These are phyloP conservation scores for Mortierella sp. DNA, from an alignment of 371 early-diverging fungal genomes.

Conservation along the genomic window DNA sequence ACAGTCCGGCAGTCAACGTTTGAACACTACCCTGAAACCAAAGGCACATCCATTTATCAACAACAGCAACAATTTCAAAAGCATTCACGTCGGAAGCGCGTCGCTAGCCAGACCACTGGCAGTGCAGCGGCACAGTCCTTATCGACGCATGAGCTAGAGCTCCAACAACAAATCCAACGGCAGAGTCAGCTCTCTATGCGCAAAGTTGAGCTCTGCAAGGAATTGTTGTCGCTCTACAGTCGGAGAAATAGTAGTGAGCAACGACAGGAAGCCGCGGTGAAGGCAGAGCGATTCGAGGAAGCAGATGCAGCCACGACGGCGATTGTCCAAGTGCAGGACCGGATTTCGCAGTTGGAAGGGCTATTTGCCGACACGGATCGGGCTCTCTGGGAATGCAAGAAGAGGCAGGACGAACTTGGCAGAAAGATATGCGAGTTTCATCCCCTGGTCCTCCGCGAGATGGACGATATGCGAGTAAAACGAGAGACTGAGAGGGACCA, in stretches of 20 bases:
- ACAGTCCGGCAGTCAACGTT: conserved; percentile 12
- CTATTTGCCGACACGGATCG: conserved; percentile 25
- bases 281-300: conserved; percentile 43
- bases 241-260: conserved; percentile 31
- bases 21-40: not conserved
- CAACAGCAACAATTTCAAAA: not conserved
- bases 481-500: conserved; percentile 26
- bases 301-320: conserved; percentile 34
- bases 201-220: conserved; percentile 33
- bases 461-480: conserved; percentile 26
- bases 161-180: conserved; percentile 33
- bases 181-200: conserved; percentile 37
- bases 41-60: not conserved
- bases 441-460: conserved; percentile 29
- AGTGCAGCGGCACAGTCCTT: conserved; percentile 23
- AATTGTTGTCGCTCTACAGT: conserved; percentile 42
- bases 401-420: conserved; percentile 44
- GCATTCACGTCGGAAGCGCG: not conserved
- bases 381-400: conserved; percentile 36
- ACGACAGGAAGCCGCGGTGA: conserved; percentile 32
- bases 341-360: conserved; percentile 31
- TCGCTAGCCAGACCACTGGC: conserved; percentile 9
- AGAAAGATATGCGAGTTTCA: conserved; percentile 31
- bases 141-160: conserved; percentile 30
- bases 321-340: conserved; percentile 21